Conservation (phyloP, 345 rosid genomes). For the Gossypium longicalyx region DNA sequence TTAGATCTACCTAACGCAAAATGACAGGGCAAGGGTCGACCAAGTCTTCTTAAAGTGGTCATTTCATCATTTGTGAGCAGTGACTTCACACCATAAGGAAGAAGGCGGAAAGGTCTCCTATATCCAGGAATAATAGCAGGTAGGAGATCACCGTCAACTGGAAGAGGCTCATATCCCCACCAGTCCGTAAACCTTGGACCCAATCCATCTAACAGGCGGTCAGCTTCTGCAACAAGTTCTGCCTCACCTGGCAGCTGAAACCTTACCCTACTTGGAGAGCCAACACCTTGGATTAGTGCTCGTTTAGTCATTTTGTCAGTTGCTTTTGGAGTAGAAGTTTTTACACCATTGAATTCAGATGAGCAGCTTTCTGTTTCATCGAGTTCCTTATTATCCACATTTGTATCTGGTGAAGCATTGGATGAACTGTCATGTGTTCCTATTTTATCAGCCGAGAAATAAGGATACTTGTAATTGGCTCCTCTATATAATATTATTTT, state of each 20-base stretch:
- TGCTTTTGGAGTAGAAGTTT: slow-evolving; percentile 25
- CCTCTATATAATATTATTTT: slow-evolving; percentile 84
- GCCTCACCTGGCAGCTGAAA: slow-evolving; percentile 81
- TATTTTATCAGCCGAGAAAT: slow-evolving; percentile 46
- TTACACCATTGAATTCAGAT: slow-evolving; percentile 18
- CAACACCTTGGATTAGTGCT: slow-evolving; percentile 54
- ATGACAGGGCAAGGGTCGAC: slow-evolving; percentile 84
- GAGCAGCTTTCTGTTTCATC: slow-evolving; percentile 24
- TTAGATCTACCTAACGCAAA: slow-evolving; percentile 65
- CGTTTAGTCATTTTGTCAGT: slow-evolving; percentile 29
- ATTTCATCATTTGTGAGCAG: slow-evolving; percentile 84
- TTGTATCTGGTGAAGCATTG: slow-evolving; percentile 24
- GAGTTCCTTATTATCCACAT: slow-evolving; percentile 24
- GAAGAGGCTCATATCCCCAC: slow-evolving; percentile 96
- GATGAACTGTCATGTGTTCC: slow-evolving; percentile 21
- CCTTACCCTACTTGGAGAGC: slow-evolving; percentile 65
- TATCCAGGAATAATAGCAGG: slow-evolving; percentile 75
- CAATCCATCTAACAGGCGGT: slow-evolving; percentile 70
- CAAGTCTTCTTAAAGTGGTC: slow-evolving; percentile 87
- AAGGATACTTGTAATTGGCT: slow-evolving; percentile 69
- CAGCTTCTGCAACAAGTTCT: slow-evolving; percentile 69
- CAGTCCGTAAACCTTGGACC: slow-evolving; percentile 88
- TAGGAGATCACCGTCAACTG: slow-evolving; percentile 88
- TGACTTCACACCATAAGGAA: slow-evolving; percentile 79
- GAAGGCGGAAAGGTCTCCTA: slow-evolving; percentile 88